Evolutionary conservation across 1,284 basidiomycete genomes (phyloP).

Genomic region (Fomitopsis schrenkii): DNA sequence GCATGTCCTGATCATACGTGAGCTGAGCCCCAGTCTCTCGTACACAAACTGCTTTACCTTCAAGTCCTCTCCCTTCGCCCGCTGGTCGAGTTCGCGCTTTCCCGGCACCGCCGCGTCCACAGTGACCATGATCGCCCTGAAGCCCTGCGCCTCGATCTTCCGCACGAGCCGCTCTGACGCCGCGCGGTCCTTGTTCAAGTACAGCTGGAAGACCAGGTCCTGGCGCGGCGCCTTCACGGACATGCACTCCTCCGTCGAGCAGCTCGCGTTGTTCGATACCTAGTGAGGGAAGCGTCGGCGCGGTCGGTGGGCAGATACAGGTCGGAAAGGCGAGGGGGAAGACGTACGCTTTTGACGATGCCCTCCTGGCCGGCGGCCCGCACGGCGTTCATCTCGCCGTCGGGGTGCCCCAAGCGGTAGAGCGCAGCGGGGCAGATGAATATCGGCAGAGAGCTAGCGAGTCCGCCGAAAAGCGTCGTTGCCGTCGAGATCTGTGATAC

Average conservation of each 20-base stretch:
- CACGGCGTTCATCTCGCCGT: constrained; percentile 59
- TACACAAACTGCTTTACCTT: constrained; percentile 17
- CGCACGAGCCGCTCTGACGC: constrained; percentile 62
- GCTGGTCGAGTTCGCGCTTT: constrained; percentile 82
- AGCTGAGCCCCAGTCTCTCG: constrained; percentile 24
- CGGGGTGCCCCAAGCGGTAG: constrained; percentile 63
- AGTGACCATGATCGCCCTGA: constrained; percentile 86
- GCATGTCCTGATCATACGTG: constrained; percentile 4
- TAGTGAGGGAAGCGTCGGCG: neutral
- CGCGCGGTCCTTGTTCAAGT: constrained; percentile 53
- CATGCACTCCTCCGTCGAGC: constrained; percentile 54
- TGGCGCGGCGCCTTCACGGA: constrained; percentile 43
- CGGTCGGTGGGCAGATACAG: neutral
- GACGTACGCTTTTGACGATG: constrained; percentile 54
- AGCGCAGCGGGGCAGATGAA: constrained; percentile 55
- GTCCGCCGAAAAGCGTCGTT: constrained; percentile 38
- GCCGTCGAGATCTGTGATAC: constrained; percentile 26
- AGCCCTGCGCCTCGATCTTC: constrained; percentile 69
- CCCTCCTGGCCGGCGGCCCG: constrained; percentile 51
- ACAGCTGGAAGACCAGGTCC: constrained; percentile 50
- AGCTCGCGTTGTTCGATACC: constrained; percentile 51
- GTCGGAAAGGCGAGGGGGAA: neutral
- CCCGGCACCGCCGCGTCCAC: constrained; percentile 88
- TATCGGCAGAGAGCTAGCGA: constrained; percentile 39
- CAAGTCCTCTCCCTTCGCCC: constrained; percentile 46